Percentiles rank a stretch among this genome's conserved stretches.
Evolutionary conservation across 371 early-diverging fungal species (phyloP).

Genomic region (Coemansia sp.): DNA sequence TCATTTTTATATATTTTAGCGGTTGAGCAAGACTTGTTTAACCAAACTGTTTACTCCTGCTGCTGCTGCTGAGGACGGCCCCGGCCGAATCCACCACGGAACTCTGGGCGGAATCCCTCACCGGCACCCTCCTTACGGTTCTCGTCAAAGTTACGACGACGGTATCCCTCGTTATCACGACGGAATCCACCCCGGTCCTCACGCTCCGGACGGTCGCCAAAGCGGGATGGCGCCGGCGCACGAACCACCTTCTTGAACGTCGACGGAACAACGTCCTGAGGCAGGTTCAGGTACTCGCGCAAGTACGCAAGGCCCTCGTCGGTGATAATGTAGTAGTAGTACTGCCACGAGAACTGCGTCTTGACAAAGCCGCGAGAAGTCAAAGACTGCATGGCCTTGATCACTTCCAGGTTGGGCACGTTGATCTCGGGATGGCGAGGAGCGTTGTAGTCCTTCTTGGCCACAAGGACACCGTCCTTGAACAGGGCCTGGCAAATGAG

Average conservation of each 20-base stretch:
- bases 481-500: constrained; percentile 90
- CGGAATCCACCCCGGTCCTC: constrained; percentile 59
- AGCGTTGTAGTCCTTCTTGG: constrained; percentile 97
- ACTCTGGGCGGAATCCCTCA: constrained; percentile 94
- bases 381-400: constrained; percentile 97
- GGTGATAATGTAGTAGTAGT: constrained; percentile 98
- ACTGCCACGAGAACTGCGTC: constrained; percentile 99
- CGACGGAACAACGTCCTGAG: constrained; percentile 94
- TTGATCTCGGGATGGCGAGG: constrained; percentile 92
- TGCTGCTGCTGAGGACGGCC: constrained; percentile 47
- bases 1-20: not conserved
- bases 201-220: constrained; percentile 49
- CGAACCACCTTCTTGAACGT: constrained; percentile 92
- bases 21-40: no score
- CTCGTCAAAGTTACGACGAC: constrained; percentile 64
- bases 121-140: constrained; percentile 89
- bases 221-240: constrained; percentile 57
- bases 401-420: constrained; percentile 97
- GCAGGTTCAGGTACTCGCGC: constrained; percentile 95
- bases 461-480: constrained; percentile 97
- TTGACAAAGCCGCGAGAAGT: constrained; percentile 93
- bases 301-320: constrained; percentile 97
- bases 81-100: constrained; percentile 82
- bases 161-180: constrained; percentile 83
- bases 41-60: not conserved